These are phyloP conservation scores for Yarrowia divulgata DNA, from an alignment of 805 yeast genomes.

Conservation along the genomic window DNA sequence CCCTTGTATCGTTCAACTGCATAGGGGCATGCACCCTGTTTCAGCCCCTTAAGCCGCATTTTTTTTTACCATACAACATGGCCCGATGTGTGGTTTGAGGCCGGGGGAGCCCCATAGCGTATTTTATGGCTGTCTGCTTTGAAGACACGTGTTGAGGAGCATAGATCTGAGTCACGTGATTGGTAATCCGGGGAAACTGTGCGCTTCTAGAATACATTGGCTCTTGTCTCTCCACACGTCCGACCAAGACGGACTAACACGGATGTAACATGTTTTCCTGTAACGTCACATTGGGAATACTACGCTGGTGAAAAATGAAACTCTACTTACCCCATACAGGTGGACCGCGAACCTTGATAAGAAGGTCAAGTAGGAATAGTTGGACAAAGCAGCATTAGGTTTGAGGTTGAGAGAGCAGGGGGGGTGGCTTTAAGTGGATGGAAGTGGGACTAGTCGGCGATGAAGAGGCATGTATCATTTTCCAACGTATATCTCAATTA, in stretches of 20 bases:
- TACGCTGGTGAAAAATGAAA: conserved; percentile 18
- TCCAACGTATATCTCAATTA: too few relatives aligned
- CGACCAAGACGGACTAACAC: neutral
- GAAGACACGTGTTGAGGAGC: neutral
- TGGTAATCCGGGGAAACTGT: neutral
- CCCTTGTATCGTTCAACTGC: too few relatives aligned
- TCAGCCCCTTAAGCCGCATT: too few relatives aligned
- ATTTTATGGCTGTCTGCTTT: neutral
- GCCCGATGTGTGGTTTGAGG: neutral
- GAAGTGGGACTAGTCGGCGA: too few relatives aligned
- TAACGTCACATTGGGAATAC: conserved; percentile 32
- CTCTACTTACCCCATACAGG: conserved; percentile 18
- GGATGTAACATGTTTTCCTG: neutral
- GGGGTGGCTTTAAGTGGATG: too few relatives aligned
- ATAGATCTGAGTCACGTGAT: neutral
- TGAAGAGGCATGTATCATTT: too few relatives aligned
- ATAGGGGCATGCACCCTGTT: too few relatives aligned
- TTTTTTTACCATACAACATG: too few relatives aligned
- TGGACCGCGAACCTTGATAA: conserved; percentile 27
- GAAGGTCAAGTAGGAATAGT: conserved; percentile 2
- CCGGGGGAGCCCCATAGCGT: neutral
- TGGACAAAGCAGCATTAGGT: conserved; percentile 1
- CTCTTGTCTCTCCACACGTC: neutral
- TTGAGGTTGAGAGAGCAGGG: neutral
- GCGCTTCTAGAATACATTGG: too few relatives aligned